Evolutionary conservation across 2,329 filamentous ascomycete genomes (phyloP).

Genomic region (Didymella pomorum): DNA sequence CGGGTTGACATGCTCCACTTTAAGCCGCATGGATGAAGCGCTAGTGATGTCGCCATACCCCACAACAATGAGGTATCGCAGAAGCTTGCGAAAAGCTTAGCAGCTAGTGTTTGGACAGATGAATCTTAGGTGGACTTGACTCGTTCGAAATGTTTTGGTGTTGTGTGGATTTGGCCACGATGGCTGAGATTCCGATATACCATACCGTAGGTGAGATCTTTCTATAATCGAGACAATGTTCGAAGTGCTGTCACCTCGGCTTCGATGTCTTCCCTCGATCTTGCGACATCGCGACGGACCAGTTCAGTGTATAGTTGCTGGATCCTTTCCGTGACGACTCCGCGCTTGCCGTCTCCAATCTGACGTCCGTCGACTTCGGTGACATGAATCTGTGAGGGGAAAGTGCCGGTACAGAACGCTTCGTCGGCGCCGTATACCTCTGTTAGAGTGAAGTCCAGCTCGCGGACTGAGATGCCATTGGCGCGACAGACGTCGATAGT

Average conservation of each 20-base stretch:
- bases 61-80: slow-evolving; percentile 3
- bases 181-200: no score
- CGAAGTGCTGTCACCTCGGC: neutral
- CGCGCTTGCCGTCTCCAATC: slow-evolving; percentile 7
- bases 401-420: slow-evolving; percentile 5
- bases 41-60: slow-evolving; percentile 3
- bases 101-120: neutral
- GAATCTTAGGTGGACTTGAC: neutral
- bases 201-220: neutral
- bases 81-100: neutral
- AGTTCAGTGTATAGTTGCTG: slow-evolving; percentile 1
- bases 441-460: slow-evolving; percentile 1
- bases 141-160: neutral
- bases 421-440: slow-evolving; percentile 4
- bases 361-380: slow-evolving; percentile 5
- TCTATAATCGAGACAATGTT: neutral
- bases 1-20: neutral
- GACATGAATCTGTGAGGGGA: slow-evolving; percentile 3
- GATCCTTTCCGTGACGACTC: neutral
- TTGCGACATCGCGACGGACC: neutral
- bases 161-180: neutral
- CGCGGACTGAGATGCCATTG: neutral
- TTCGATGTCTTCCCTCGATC: neutral
- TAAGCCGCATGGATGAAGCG: neutral
- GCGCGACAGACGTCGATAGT: slow-evolving; percentile 2